phyloP scores from a whole-genome alignment of 2,329 filamentous ascomycete species.

The Talaromyces atroroseus region DNA sequence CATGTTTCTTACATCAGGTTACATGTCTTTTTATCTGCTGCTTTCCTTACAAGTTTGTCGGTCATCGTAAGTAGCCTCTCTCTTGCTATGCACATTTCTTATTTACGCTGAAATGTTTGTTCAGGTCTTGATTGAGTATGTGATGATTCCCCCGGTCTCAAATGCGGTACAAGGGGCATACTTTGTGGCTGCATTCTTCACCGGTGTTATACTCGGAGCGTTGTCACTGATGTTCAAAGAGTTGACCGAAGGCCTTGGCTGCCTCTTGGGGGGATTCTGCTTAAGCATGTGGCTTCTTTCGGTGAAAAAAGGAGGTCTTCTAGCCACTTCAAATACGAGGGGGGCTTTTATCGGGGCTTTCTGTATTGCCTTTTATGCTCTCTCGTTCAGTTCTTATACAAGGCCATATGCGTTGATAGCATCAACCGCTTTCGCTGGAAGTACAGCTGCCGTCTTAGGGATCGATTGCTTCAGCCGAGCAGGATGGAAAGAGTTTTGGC shows the following conservation, averaged over 20 bases:
- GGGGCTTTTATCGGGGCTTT: conserved; percentile 72
- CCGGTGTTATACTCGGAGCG: conserved; percentile 68
- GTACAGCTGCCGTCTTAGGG: conserved; percentile 72
- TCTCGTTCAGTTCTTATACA: conserved; percentile 74
- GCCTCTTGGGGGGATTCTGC: conserved; percentile 79
- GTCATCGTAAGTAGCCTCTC: conserved; percentile 50
- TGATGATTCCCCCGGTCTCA: conserved; percentile 73
- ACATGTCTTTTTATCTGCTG: conserved; percentile 74
- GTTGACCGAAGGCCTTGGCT: conserved; percentile 77
- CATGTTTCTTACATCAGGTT: conserved; percentile 36
- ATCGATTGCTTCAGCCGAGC: conserved; percentile 86
- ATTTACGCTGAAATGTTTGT: background rate
- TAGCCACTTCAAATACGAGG: conserved; percentile 58
- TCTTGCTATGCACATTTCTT: background rate
- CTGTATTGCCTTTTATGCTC: conserved; percentile 60
- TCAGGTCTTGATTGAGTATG: conserved; percentile 74
- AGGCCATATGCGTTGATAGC: conserved; percentile 71
- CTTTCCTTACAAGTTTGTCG: conserved; percentile 65
- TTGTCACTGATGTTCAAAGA: conserved; percentile 74
- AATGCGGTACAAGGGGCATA: conserved; percentile 79
- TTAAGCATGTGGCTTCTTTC: conserved; percentile 86
- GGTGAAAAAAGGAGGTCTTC: conserved; percentile 68
- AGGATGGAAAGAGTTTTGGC: conserved; percentile 95
- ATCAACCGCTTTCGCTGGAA: conserved; percentile 73
- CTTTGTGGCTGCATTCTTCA: conserved; percentile 68